Evolutionary conservation across 169 alveolate species (phyloP), one percentile per base, ranked within the genome.

Genomic region (Babesia divergens): DNA sequence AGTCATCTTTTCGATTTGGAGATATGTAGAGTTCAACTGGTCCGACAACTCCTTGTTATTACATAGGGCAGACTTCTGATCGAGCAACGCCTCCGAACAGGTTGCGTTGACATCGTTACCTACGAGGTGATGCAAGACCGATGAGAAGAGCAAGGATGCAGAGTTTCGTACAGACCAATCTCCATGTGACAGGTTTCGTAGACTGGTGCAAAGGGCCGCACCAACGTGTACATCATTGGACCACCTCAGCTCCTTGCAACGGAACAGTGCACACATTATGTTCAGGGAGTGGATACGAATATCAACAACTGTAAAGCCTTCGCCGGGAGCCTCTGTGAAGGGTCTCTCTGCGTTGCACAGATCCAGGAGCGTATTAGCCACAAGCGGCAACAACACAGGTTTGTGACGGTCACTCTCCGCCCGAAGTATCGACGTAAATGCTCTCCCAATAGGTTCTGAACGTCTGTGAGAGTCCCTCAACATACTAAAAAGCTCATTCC

Each of bases 151-250:
- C 44, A 68, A 53, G 20, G 81, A 24, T 20, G 81, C 62, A 32
- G 81, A 50, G 59, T 68, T 68, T 14, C 68, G 28, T 40, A 52
- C 81, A 18, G 81, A 68, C 81, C 81, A 68, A 49, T 68, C 65
- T 0, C 54, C 70, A 43, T 52, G 66, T 20, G 56, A 9, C 81
- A 68, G 52, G 60, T 68, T 50, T 14, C 69, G 31, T 16, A 68
- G 50, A 16, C 81, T 51, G 7, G 65, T 59, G 34, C 69, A 50
- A 2, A 68, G 37, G 20, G 68, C 69, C n/a, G 24, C 43, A 3
- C 60, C 81, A 6, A 51, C 67, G 42, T 68, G 62, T 2, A 51
- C 35, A 29, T 68, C 42, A 75, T 74, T 74, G 14, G 69, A 51
- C 68, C 65, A 60, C 51, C 70, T 16, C 28, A 62, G 59, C 54